Evolutionary conservation across 2,329 filamentous ascomycete species (phyloP), one percentile per base, ranked within the genome.

Genomic region (Penicillium sclerotigenum): DNA sequence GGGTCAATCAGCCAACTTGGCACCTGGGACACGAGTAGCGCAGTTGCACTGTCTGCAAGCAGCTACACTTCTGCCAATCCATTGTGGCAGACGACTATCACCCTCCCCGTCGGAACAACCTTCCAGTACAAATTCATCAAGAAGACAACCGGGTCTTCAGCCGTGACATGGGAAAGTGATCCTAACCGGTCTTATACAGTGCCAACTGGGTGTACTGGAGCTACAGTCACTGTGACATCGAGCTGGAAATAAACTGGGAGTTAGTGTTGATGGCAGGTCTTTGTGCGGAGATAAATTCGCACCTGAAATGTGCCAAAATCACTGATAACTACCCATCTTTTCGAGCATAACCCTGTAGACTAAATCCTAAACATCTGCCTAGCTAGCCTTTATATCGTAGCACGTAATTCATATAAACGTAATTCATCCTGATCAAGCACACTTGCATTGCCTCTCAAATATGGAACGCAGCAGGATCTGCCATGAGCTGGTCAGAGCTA

Each of bases 71-170:
- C 74, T 2, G 73, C 69, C 33, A 83, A 87, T 63, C 84, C 82
- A 0, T 61, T 88, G 6, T 91, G 88, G 88, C 79, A 74, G 43
- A 78, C 71, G 0, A 81, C 80, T 0, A 67, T 90, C 28, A 75
- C 73, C 1, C 71, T 91, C 16, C 71, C 77, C 0, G 77, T 83
- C 0, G 87, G 86, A 2, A 76, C 77, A 46, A 73, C 71, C 3
- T 75, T 90, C 41, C 66, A 84, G 74, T 90, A 89, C 71, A 90
- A 90, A 75, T 91, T 84, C 67, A 81, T 90, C 63, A 81, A 83
- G 47, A 79, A 78, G 56, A 65, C 71, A 1, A 79, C 82, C 62
- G 83, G 85, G 0, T 75, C 73, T 0, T 72, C 87, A 9, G 33
- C 42, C 5, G 45, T 59, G 5, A 77, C 73, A 2, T 90, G 87